These are phyloP conservation scores for Trifolium pratense DNA, from an alignment of 306 rosid species.

Conservation along the genomic window DNA sequence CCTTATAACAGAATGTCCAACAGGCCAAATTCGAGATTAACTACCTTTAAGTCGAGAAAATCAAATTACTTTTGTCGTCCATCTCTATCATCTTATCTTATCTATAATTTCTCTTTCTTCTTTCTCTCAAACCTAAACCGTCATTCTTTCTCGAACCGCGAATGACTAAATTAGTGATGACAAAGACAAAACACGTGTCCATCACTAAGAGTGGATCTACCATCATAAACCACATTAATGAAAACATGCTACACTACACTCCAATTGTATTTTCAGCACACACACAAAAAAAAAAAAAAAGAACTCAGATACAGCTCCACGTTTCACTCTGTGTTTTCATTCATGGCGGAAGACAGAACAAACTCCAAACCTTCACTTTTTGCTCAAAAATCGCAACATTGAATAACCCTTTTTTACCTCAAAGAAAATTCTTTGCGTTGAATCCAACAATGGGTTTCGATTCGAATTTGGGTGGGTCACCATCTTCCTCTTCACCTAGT, in stretches of 20 bases:
- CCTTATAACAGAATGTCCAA: too few relatives aligned
- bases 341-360: slow-evolving; percentile 26
- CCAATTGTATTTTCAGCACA: neutral
- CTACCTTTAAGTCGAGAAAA: too few relatives aligned
- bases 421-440: slow-evolving; percentile 3
- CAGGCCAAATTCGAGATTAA: too few relatives aligned
- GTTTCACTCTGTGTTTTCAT: neutral
- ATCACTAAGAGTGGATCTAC: slow-evolving; percentile 14
- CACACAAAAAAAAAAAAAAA: neutral
- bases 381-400: slow-evolving; percentile 31
- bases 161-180: neutral
- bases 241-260: neutral
- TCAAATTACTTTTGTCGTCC: too few relatives aligned
- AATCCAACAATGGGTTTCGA: slow-evolving; percentile 69
- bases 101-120: too few relatives aligned
- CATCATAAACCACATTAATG: neutral
- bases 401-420: neutral
- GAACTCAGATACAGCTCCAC: slow-evolving; percentile 14
- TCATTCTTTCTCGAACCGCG: too few relatives aligned
- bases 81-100: too few relatives aligned
- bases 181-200: slow-evolving; percentile 24
- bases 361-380: neutral
- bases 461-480: slow-evolving; percentile 58
- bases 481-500: slow-evolving; percentile 69
- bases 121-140: too few relatives aligned